A percentile compares a stretch with the other conserved stretches of the same genome.
These are phyloP conservation scores for Pleurotus tuber-regium DNA, from an alignment of 768 basidiomycete species.

Conservation along the genomic window DNA sequence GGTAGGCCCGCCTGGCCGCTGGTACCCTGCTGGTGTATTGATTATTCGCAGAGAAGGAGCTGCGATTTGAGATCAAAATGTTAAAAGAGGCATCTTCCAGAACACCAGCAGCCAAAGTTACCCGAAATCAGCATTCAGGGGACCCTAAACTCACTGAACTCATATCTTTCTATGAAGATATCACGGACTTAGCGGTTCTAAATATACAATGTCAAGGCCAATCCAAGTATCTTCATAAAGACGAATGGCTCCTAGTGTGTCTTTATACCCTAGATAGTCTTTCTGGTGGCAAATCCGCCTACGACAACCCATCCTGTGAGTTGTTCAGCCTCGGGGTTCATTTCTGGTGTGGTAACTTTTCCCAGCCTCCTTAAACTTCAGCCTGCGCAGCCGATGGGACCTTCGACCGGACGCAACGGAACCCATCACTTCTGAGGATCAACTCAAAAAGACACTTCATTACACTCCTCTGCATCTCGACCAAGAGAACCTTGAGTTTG, in stretches of 20 bases:
- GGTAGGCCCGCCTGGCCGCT: slow-evolving; percentile 35
- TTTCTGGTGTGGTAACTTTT: neutral
- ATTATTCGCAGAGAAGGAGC: slow-evolving; percentile 43
- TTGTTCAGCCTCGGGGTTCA: slow-evolving; percentile 10
- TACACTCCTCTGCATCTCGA: slow-evolving; percentile 68
- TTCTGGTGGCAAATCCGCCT: too few species aligned
- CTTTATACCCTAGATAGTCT: slow-evolving; percentile 66
- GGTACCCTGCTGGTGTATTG: slow-evolving; percentile 4
- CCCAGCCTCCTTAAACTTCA: slow-evolving; percentile 63
- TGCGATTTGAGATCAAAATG: slow-evolving; percentile 53
- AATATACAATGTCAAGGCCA: slow-evolving; percentile 45
- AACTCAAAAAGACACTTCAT: slow-evolving; percentile 47
- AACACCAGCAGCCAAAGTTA: slow-evolving; percentile 37
- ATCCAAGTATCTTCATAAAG: slow-evolving; percentile 38
- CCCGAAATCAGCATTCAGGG: slow-evolving; percentile 42
- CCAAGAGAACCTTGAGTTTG: slow-evolving; percentile 54
- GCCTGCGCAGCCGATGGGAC: slow-evolving; percentile 47
- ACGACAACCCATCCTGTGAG: neutral
- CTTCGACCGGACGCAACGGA: slow-evolving; percentile 24
- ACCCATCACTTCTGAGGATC: slow-evolving; percentile 31
- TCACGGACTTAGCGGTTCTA: slow-evolving; percentile 75
- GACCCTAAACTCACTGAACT: slow-evolving; percentile 60
- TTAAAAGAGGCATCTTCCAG: slow-evolving; percentile 57
- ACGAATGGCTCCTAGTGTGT: slow-evolving; percentile 66
- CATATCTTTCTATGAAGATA: slow-evolving; percentile 80